Conservation (phyloP, 352 stramenopile genomes). For the Phytophthora pistaciae region DNA sequence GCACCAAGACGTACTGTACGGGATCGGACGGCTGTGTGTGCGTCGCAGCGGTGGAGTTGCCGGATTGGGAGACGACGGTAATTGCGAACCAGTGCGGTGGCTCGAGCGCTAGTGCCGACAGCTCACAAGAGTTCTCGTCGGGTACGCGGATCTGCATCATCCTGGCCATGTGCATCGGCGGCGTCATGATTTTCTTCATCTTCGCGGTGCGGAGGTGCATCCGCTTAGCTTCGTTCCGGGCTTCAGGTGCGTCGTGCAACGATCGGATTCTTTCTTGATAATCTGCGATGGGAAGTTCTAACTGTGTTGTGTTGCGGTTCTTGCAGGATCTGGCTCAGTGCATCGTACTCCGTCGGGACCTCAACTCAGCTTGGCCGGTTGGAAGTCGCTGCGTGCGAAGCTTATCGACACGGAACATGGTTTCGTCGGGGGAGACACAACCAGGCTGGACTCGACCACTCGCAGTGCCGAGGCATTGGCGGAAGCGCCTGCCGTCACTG, state of each 20-base stretch:
- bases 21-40: constrained; percentile 49
- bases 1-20: constrained; percentile 36
- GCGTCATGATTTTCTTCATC: constrained; percentile 13
- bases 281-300: not conserved
- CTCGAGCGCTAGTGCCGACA: constrained; percentile 14
- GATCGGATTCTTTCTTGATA: not conserved
- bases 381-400: constrained; percentile 62
- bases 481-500: constrained; percentile 16
- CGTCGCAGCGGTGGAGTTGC: constrained; percentile 43
- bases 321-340: constrained; percentile 11
- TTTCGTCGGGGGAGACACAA: constrained; percentile 24
- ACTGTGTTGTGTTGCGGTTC: not conserved
- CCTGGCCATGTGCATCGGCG: constrained; percentile 14
- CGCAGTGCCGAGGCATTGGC: constrained; percentile 11
- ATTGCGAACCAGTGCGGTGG: constrained; percentile 33
- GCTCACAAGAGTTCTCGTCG: constrained; percentile 23
- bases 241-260: constrained; percentile 8
- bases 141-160: constrained; percentile 31
- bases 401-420: constrained; percentile 52
- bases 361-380: constrained; percentile 50
- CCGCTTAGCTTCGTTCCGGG: not conserved
- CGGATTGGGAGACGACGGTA: constrained; percentile 30
- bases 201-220: constrained; percentile 24
- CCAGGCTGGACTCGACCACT: constrained; percentile 19
- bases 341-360: constrained; percentile 24